These are phyloP conservation scores for Fusarium sp. DNA, from an alignment of 2,329 filamentous ascomycete genomes.

Conservation along the genomic window DNA sequence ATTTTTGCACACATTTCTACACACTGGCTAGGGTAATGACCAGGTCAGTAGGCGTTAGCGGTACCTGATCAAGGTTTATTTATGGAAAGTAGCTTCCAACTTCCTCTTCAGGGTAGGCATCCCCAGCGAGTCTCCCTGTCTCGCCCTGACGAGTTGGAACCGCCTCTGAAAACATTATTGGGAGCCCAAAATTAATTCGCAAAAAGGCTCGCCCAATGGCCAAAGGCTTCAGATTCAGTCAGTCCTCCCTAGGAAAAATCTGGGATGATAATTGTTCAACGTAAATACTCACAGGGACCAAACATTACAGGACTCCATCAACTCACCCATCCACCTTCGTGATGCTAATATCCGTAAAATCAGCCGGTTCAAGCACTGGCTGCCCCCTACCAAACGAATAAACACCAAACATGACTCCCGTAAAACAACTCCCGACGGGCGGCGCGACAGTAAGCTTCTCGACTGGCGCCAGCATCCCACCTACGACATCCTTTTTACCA, in stretches of 20 bases:
- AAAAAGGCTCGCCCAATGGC: no score
- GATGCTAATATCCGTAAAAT: conserved; percentile 18
- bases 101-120: no score
- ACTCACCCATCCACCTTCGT: neutral
- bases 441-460: conserved; percentile 20
- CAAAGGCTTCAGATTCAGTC: no score
- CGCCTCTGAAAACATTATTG: no score
- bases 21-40: neutral
- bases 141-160: no score
- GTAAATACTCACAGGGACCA: no score
- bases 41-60: no score
- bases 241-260: no score
- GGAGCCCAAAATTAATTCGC: no score
- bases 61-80: neutral
- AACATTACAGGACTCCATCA: no score
- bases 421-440: conserved; percentile 33
- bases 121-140: no score
- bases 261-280: no score
- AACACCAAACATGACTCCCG: conserved; percentile 37
- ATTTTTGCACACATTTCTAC: neutral
- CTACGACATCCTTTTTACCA: neutral
- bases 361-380: conserved; percentile 34
- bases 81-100: neutral
- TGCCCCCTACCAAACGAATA: conserved; percentile 34
- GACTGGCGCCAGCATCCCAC: neutral